phyloP scores from a whole-genome alignment of 1,284 basidiomycete genomes.

The Tremellales sp. region DNA sequence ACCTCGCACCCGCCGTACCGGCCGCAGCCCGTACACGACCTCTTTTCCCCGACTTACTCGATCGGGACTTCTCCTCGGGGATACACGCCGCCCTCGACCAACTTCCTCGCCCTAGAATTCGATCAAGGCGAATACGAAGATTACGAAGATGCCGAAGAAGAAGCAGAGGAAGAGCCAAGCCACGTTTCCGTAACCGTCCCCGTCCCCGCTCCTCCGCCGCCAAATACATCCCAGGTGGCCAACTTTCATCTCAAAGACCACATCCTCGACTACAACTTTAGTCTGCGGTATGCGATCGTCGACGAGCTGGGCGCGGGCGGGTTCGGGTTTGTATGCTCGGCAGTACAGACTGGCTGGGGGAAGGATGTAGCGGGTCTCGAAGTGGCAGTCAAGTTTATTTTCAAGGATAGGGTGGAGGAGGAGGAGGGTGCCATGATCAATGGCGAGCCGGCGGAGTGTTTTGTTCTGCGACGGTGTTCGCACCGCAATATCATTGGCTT shows the following conservation, averaged over 20 bases:
- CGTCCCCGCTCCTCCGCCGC: slow-evolving; percentile 1
- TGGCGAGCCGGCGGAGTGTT: slow-evolving; percentile 66
- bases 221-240: slow-evolving; percentile 1
- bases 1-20: too few relatives aligned
- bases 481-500: slow-evolving; percentile 80
- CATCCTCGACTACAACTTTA: slow-evolving; percentile 63
- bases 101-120: too few relatives aligned
- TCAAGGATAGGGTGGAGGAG: slow-evolving; percentile 74
- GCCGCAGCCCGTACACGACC: too few relatives aligned
- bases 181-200: background rate
- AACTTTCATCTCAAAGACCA: slow-evolving; percentile 47
- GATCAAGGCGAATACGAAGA: too few relatives aligned
- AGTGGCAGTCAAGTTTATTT: slow-evolving; percentile 91
- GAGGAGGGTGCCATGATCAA: slow-evolving; percentile 38
- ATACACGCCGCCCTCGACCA: too few relatives aligned
- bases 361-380: slow-evolving; percentile 48
- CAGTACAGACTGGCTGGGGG: slow-evolving; percentile 35
- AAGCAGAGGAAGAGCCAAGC: too few relatives aligned
- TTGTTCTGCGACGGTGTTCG: slow-evolving; percentile 67
- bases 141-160: too few relatives aligned
- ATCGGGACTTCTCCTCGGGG: too few relatives aligned
- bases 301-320: slow-evolving; percentile 81
- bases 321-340: slow-evolving; percentile 87
- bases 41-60: too few relatives aligned
- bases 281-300: slow-evolving; percentile 59